Percentiles rank a stretch among this genome's conserved stretches.
Conservation (phyloP, 345 rosid genomes). For the Pistacia vera region DNA sequence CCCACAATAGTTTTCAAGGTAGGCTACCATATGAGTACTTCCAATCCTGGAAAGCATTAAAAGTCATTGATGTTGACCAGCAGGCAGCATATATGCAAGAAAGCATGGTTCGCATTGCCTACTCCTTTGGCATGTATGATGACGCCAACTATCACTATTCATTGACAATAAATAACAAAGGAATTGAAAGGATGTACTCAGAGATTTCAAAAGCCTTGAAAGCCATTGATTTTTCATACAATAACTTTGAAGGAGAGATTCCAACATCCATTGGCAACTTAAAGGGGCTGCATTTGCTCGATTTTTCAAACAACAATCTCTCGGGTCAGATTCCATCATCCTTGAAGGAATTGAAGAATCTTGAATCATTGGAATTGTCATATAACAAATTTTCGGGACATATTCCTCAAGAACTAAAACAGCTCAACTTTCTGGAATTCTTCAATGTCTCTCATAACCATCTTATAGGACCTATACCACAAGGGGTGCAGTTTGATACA, state of each 20-base stretch:
- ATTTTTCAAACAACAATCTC: slow-evolving; percentile 32
- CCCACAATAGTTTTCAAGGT: slow-evolving; percentile 16
- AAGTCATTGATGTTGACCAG: background rate
- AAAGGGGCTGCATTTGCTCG: background rate
- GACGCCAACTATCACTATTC: background rate
- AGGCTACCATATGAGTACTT: slow-evolving; percentile 16
- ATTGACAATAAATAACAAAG: slow-evolving; percentile 19
- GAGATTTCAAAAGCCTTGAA: slow-evolving; percentile 5
- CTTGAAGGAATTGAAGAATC: background rate
- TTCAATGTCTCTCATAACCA: too few species aligned
- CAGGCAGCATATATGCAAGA: background rate
- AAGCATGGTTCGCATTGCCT: too few species aligned
- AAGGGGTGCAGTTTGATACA: slow-evolving; percentile 21
- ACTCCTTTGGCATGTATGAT: background rate
- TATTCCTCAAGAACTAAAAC: slow-evolving; percentile 23
- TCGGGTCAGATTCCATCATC: slow-evolving; percentile 16
- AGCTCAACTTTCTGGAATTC: slow-evolving; percentile 22
- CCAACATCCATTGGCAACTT: slow-evolving; percentile 4
- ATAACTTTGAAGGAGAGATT: too few species aligned
- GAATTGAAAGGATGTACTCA: background rate
- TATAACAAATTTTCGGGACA: slow-evolving; percentile 12
- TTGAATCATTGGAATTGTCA: slow-evolving; percentile 33
- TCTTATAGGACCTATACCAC: background rate
- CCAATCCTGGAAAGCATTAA: slow-evolving; percentile 24
- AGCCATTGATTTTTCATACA: too few species aligned